Base-by-base conservation (phyloP, 495 filamentous ascomycete species). In the Hyphodiscus hymeniophilus region DNA sequence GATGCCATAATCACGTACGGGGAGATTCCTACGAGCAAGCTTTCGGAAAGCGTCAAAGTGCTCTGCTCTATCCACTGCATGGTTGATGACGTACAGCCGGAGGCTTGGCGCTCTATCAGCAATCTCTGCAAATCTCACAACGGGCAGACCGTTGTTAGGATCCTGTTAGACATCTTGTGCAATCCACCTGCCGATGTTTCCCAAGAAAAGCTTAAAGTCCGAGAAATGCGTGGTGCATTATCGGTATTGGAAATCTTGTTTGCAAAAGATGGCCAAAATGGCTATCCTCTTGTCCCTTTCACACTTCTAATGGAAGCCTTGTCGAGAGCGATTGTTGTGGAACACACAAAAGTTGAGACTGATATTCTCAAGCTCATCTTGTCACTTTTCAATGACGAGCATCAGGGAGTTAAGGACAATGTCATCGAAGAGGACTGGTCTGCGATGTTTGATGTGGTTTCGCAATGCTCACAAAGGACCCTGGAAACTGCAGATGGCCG, bases 41-140 rank as follows among this genome's bases (percentile, higher is more conserved):
- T 95, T 17, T 67, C 74, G 53, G 70, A 73, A 45, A 86, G 87
- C 56, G 66, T 96, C 17, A 80, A 87, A 58, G 76, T 92, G 13
- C 72, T 96, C 42, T 91, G 87, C 64, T 83, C 81, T 46, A 87
- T 91, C 21, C 84, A 89, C 60, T 80, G 83, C 41, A 77, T 87
- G 16, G 76, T 94, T 16, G 76, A 74, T 26, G 71, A 72, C 41
- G 72, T 90, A 15, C 76, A 79, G 43, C 80, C 85, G 30, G 76
- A 77, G 18, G 81, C 87, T 5, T 94, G 89, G 73, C 77, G 80
- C 40, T 80, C 84, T 15, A 75, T 92, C 30, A 74, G 76, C 58
- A 89, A 85, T 59, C 67, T 95, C 7, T 85, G 83, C 54, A 82
- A 76, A 56, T 94, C 89, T 3, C 85, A 88, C 52, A 77, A 87